Base-by-base conservation (phyloP, 169 alveolate genomes). In the Theileria equi region DNA sequence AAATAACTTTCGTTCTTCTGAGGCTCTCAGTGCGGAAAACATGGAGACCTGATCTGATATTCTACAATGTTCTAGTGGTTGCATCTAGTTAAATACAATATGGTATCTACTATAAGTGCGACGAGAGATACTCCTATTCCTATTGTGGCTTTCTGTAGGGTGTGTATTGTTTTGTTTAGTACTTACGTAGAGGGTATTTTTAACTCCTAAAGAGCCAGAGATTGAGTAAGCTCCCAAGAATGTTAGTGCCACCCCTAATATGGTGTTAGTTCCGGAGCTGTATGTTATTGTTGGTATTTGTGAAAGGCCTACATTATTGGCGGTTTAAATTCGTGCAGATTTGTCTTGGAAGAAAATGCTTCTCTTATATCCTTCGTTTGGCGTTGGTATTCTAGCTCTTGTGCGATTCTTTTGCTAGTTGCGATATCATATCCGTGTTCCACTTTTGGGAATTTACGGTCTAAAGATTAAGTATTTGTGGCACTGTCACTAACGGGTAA, bases 41-140 rank as follows among this genome's bases (percentile, higher is more conserved):
- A 23, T 32, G 76, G 84, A 73, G 84, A 73, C 84, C 84, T 73
- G 84, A 73, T 52, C 84, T 73, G 84, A 73, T 28, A 13, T n/a
- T n/a, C n/a, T n/a, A n/a, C n/a, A n/a, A n/a, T n/a, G n/a, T n/a
- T n/a, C n/a, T n/a, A n/a, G n/a, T n/a, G n/a, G n/a, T n/a, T n/a
- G n/a, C n/a, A n/a, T 28, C 44, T 28, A 71, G 65, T 62, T 34
- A 74, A 36, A 48, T 61, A 74, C 11, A 74, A 65, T 25, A 62
- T 29, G 16, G 79, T 63, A 29, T 74, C 84, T 3, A 74, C 84
- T 7, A 64, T 32, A 19, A 74, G 63, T 0, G 84, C 84, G 5
- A 32, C 55, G 50, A 58, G 65, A 31, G 84, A 59, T 19, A 35
- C 16, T 4, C 23, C 71, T 13, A 58, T 47, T 17, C 62, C 84